A percentile compares a stretch with the other conserved stretches of the same genome.
Conservation (phyloP, 2,329 filamentous ascomycete species). For the Colletotrichum cuscutae region DNA sequence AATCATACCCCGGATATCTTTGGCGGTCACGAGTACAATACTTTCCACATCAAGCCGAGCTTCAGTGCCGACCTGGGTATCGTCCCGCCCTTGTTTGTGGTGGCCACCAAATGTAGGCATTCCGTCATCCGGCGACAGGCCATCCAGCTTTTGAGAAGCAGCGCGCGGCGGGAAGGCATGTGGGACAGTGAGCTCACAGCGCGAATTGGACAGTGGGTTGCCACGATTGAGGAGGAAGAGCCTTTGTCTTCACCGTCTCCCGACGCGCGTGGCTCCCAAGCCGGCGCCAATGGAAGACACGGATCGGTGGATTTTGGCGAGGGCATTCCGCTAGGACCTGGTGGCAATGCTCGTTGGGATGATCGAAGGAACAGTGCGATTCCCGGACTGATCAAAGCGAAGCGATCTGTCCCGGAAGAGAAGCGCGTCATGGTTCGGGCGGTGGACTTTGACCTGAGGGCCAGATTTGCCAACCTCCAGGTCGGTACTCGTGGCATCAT, state of each 20-base stretch:
- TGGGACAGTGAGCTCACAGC: conserved; percentile 73
- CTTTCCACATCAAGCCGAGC: conserved; percentile 66
- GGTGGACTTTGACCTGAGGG: conserved; percentile 66
- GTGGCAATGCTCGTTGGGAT: conserved; percentile 56
- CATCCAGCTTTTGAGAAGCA: conserved; percentile 68
- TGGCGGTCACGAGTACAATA: conserved; percentile 54
- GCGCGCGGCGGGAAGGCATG: conserved; percentile 73
- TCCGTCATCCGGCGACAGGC: conserved; percentile 66
- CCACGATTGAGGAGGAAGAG: conserved; percentile 63
- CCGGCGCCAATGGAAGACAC: conserved; percentile 37
- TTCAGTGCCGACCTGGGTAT: conserved; percentile 74
- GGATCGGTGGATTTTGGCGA: conserved; percentile 48
- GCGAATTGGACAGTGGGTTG: conserved; percentile 65
- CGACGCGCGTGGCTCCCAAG: conserved; percentile 40
- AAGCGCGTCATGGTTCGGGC: conserved; percentile 66
- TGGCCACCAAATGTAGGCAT: conserved; percentile 74
- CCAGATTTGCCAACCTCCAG: conserved; percentile 58
- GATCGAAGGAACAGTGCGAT: conserved; percentile 39
- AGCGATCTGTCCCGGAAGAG: conserved; percentile 58
- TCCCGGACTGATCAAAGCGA: conserved; percentile 34
- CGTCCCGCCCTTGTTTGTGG: conserved; percentile 71
- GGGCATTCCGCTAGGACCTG: conserved; percentile 47
- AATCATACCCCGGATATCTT: conserved; percentile 48
- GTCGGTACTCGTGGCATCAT: conserved; percentile 66
- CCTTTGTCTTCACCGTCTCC: conserved; percentile 39